Evolutionary conservation across 2,329 filamentous ascomycete genomes (phyloP).

Genomic region (Metarhizium sp.): DNA sequence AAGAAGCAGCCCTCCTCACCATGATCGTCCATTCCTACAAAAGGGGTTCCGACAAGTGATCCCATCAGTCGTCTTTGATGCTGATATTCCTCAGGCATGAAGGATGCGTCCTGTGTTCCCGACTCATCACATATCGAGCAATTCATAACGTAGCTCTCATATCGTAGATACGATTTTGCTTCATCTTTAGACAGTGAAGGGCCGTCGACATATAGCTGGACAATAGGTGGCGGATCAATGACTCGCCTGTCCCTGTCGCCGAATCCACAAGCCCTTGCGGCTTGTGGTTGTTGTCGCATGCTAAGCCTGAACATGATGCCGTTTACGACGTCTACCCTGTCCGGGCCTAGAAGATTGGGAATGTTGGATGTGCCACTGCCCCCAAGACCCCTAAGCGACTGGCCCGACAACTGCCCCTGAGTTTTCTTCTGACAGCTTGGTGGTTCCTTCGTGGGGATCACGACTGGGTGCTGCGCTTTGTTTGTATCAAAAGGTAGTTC

Average conservation of each 20-base stretch:
- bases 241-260: slow-evolving; percentile 74
- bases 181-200: slow-evolving; percentile 46
- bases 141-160: slow-evolving; percentile 62
- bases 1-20: slow-evolving; percentile 73
- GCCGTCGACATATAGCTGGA: slow-evolving; percentile 60
- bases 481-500: not conserved
- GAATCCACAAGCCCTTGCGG: slow-evolving; percentile 73
- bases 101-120: slow-evolving; percentile 57
- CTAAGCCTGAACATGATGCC: slow-evolving; percentile 20
- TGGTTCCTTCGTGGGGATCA: not conserved
- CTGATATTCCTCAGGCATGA: slow-evolving; percentile 61
- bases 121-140: slow-evolving; percentile 67
- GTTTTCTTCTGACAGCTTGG: not conserved
- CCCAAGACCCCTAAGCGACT: not conserved
- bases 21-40: slow-evolving; percentile 65
- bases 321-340: slow-evolving; percentile 10
- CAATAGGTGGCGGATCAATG: slow-evolving; percentile 75
- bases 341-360: slow-evolving; percentile 17
- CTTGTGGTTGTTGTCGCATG: slow-evolving; percentile 69
- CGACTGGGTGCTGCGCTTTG: not conserved
- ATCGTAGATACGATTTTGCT: slow-evolving; percentile 38
- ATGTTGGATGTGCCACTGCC: slow-evolving; percentile 5
- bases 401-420: not conserved
- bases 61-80: slow-evolving; percentile 73
- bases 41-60: slow-evolving; percentile 66